Evolutionary conservation across 805 yeast genomes (phyloP).

Genomic region (Candida verbasci): DNA sequence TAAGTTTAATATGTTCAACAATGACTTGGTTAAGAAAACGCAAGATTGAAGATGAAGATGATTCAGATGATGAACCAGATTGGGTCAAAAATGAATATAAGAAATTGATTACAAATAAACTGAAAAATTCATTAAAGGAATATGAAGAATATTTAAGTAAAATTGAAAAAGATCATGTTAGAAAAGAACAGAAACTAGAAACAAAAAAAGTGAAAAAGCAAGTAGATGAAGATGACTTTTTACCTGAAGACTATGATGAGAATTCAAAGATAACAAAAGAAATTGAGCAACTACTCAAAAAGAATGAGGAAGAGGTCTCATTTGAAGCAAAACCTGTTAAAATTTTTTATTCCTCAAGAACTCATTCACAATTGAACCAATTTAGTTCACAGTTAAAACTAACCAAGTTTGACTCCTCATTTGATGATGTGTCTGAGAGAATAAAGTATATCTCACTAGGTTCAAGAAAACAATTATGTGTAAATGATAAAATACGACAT

Average conservation of each 20-base stretch:
- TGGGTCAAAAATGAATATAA: constrained; percentile 51
- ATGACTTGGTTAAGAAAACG: constrained; percentile 69
- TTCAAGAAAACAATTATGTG: constrained; percentile 81
- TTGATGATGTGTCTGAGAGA: constrained; percentile 44
- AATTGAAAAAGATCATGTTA: constrained; percentile 20
- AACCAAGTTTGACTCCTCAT: constrained; percentile 62
- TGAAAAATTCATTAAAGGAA: constrained; percentile 23
- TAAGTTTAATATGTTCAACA: constrained; percentile 79
- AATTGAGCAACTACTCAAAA: constrained; percentile 43
- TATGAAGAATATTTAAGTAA: constrained; percentile 40
- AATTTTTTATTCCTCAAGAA: constrained; percentile 74
- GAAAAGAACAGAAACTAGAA: constrained; percentile 12
- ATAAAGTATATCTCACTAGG: constrained; percentile 71
- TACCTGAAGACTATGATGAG: constrained; percentile 33
- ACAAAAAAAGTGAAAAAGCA: constrained; percentile 6
- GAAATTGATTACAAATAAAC: constrained; percentile 27
- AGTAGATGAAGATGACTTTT: constrained; percentile 12
- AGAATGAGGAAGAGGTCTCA: constrained; percentile 16
- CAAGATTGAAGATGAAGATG: constrained; percentile 6
- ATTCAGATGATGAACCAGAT: constrained; percentile 46
- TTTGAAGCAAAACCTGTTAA: constrained; percentile 24
- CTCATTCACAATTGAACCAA: constrained; percentile 85
- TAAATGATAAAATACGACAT: constrained; percentile 57
- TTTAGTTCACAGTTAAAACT: constrained; percentile 67
- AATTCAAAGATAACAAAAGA: constrained; percentile 40